Base-by-base conservation (phyloP, 169 alveolate genomes). In the Prorocentrum cordatum region DNA sequence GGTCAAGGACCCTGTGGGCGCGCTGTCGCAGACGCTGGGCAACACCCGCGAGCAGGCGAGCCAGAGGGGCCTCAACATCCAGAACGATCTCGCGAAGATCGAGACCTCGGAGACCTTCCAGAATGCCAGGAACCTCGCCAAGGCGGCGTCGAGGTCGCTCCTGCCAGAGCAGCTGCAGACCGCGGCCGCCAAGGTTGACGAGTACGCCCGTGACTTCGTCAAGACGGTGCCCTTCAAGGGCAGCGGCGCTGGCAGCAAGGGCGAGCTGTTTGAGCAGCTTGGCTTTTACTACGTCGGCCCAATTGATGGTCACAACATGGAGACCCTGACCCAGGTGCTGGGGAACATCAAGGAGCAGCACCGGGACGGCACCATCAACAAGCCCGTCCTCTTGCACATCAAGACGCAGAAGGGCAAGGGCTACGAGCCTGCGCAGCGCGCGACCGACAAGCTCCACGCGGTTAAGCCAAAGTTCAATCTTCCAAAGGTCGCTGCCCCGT, bases 221-320 rank as follows among this genome's bases (percentile, higher is more conserved):
- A 82, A 82, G 58, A 82, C 91, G 4, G 91, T 64, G 2, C 91
- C 91, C n/a, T 82, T 82, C 91, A 24, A 3, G 38, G 54, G 54
- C 16, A 42, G 54, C 16, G 54, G 54, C 16, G 9, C 54, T 42
- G 54, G 54, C 54, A 16, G n/a, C 9, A 42, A 70, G 38, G 91
- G 91, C 9, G 91, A 82, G 80, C 91, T 82, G 9, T 82, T 82
- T 42, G 91, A 82, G 29, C 80, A 61, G 47, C 71, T 82, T 47
- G 91, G 91, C 47, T 82, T 82, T 54, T 82, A 82, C 80, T 82
- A 82, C 38, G 91, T 82, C 27, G 91, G 91, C 36, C 91, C 91
- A 4, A 82, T 82, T 64, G 91, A 82, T 22, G 91, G 91, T 58
- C 91, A 82, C n/a, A 80, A 82, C 58, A 82, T 82, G 91, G 80